These are phyloP conservation scores for Benincasa hispida DNA, from an alignment of 306 rosid genomes.

Conservation along the genomic window DNA sequence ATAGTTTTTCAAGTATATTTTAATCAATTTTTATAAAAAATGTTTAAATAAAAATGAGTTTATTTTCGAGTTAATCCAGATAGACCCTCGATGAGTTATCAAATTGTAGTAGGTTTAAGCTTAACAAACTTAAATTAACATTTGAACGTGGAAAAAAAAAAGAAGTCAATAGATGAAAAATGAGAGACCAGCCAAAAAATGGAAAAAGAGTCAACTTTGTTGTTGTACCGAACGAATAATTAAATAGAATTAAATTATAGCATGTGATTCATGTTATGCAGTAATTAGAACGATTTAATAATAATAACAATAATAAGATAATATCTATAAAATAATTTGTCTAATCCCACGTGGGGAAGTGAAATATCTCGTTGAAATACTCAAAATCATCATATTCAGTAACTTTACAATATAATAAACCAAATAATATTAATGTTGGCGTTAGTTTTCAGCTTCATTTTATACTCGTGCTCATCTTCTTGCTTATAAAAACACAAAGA, in stretches of 20 bases:
- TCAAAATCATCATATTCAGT: not conserved
- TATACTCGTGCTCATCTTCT: not conserved
- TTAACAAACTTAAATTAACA: not conserved
- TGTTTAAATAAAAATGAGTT: too few species aligned
- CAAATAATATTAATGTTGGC: not conserved
- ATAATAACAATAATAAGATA: not conserved
- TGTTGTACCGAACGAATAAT: not conserved
- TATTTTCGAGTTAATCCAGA: too few species aligned
- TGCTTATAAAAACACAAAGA: slow-evolving; percentile 1
- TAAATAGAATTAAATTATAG: not conserved
- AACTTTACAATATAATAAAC: not conserved
- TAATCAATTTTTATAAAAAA: too few species aligned
- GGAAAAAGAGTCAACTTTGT: not conserved
- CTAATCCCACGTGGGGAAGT: not conserved
- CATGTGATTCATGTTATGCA: not conserved
- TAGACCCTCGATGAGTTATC: too few species aligned
- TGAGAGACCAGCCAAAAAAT: not conserved
- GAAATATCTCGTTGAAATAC: not conserved
- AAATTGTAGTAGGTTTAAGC: not conserved
- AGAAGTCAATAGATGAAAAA: too few species aligned
- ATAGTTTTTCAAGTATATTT: too few species aligned
- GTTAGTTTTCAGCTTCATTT: not conserved
- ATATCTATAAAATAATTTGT: too few species aligned
- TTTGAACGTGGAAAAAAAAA: too few species aligned
- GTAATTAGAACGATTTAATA: not conserved